A percentile compares a stretch with the other conserved stretches of the same genome.
Evolutionary conservation across 768 basidiomycete species (phyloP).

Genomic region (Kockovaella imperatae): DNA sequence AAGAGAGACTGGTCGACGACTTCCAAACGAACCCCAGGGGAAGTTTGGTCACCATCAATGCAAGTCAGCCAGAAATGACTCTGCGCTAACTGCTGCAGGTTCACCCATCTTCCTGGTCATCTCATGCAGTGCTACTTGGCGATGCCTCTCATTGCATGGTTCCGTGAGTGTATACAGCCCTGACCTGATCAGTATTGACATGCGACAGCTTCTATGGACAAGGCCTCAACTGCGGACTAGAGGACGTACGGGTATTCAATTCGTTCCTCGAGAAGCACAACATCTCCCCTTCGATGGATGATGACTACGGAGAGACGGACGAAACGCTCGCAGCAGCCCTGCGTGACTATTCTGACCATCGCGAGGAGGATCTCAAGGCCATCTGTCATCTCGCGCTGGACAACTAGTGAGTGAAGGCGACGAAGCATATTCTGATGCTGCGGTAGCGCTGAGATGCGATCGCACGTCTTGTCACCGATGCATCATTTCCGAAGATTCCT

Average conservation of each 20-base stretch:
- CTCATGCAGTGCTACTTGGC: constrained; percentile 62
- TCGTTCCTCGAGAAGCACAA: constrained; percentile 63
- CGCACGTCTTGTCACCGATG: constrained; percentile 71
- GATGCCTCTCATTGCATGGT: constrained; percentile 98
- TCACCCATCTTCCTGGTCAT: constrained; percentile 23
- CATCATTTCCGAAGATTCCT: constrained; percentile 73
- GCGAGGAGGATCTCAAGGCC: constrained; percentile 81
- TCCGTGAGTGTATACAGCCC: constrained; percentile 47
- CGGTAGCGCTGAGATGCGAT: constrained; percentile 85
- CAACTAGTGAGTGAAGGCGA: constrained; percentile 70
- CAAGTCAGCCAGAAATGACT: constrained; percentile 43
- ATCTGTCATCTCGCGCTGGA: constrained; percentile 89
- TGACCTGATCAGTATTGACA: constrained; percentile 55
- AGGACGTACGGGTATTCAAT: constrained; percentile 87
- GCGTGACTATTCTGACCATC: constrained; percentile 65
- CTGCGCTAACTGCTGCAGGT: constrained; percentile 8
- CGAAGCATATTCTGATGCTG: background rate
- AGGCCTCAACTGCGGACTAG: constrained; percentile 93
- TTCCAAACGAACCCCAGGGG: constrained; percentile 79
- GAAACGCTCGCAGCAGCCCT: constrained; percentile 55
- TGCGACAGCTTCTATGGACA: constrained; percentile 52
- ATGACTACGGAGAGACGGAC: constrained; percentile 35
- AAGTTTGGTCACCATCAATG: constrained; percentile 86
- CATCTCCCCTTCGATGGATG: constrained; percentile 51
- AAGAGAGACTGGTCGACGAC: constrained; percentile 64